Conservation (phyloP, 305 asterid genomes). For the Solanum hybrid region DNA sequence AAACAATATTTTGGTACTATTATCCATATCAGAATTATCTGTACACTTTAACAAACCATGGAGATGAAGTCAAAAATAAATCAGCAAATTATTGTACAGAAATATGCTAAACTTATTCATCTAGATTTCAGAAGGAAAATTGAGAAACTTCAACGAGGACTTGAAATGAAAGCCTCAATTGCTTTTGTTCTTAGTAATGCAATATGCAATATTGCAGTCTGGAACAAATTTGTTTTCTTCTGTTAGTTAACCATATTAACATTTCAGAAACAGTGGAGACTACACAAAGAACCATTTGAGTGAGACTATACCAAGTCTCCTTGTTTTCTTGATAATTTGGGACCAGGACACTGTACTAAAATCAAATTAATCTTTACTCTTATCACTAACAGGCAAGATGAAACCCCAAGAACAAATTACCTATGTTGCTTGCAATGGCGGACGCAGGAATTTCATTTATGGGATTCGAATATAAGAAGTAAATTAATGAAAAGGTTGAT, state of each 20-base stretch:
- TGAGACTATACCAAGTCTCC: background rate
- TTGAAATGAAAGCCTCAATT: background rate
- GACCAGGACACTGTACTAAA: background rate
- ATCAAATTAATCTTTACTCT: background rate
- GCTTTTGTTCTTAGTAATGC: background rate
- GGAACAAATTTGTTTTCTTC: background rate
- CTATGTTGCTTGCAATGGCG: background rate
- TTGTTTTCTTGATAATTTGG: background rate
- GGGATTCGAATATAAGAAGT: too few relatives aligned
- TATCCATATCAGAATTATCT: background rate
- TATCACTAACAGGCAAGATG: background rate
- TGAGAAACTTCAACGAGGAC: background rate
- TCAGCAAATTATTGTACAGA: background rate
- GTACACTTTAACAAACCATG: background rate
- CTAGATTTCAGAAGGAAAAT: background rate
- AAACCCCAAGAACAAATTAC: background rate
- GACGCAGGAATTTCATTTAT: too few relatives aligned
- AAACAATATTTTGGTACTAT: background rate
- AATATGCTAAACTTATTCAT: background rate
- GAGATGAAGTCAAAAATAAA: background rate
- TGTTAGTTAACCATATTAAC: background rate
- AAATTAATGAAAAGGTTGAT: too few relatives aligned
- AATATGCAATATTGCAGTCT: background rate
- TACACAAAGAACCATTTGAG: background rate
- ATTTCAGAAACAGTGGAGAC: background rate